These are phyloP conservation scores for Coemansia sp. DNA, from an alignment of 192 early-diverging fungal species.

Conservation along the genomic window DNA sequence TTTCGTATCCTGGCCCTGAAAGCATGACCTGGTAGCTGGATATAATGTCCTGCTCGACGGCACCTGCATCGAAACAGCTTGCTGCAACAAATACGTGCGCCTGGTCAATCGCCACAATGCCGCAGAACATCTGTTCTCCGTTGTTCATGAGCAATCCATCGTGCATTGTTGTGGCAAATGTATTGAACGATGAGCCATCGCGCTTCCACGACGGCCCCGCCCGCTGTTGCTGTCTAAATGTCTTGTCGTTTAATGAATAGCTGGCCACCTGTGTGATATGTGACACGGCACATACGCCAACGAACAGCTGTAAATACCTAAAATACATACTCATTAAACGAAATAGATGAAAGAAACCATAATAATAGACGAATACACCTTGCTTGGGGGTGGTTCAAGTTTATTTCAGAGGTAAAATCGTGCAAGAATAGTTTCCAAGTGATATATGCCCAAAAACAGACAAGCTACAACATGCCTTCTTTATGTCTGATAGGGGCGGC, in stretches of 20 bases:
- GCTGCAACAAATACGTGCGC: constrained; percentile 18
- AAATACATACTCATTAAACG: not conserved
- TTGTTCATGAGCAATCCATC: not conserved
- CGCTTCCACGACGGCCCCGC: not conserved
- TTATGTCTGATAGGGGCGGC: not conserved
- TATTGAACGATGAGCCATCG: not conserved
- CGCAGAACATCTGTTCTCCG: constrained; percentile 6
- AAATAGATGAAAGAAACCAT: not conserved
- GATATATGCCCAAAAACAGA: too few relatives aligned
- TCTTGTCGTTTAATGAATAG: not conserved
- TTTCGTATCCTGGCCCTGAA: not conserved
- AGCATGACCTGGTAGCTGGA: constrained; percentile 8
- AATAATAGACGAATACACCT: not conserved
- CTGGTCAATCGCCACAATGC: not conserved
- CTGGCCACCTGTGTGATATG: not conserved
- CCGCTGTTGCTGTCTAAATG: not conserved
- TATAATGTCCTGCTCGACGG: not conserved
- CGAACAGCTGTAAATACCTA: not conserved
- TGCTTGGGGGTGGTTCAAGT: too few relatives aligned
- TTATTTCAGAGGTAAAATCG: not conserved
- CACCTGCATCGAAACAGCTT: constrained; percentile 3
- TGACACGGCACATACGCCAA: not conserved
- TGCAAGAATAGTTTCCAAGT: not conserved
- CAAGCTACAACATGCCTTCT: not conserved
- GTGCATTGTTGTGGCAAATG: not conserved